Evolutionary conservation across 2,329 filamentous ascomycete genomes (phyloP), one percentile per base, ranked within the genome.

Genomic region (Didymella segeticola): DNA sequence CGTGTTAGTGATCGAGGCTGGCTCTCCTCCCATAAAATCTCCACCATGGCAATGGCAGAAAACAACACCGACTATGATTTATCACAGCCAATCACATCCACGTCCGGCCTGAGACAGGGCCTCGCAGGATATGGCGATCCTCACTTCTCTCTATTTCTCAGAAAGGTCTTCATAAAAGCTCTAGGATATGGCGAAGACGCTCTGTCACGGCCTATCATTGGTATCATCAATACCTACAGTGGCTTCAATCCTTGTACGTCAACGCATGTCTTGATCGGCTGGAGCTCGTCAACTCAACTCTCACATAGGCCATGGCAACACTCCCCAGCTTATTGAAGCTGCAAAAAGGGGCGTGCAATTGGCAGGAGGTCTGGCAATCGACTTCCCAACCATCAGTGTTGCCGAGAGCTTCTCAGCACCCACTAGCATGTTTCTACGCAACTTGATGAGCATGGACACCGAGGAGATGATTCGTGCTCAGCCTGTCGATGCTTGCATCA

Each of bases 371-470:
- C 72, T 91, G 23, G 85, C 88, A 0, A 81, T 91, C 19, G 87
- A 90, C 30, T 91, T 91, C 60, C 88, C 88, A 0, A 91, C 88
- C 0, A 90, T 91, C 48, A 89, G 85, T 57, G 67, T 91, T 0
- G 85, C 88, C 60, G 88, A 91, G 78, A 82, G 79, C 2, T 91
- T 91, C 67, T 80, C 88, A 0, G 78, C 81, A 37, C 88, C 88
- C 2, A 90, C 88, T 4, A 90, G 87, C 74, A 90, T 91, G 89
- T 90, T 86, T 49, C 67, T 91, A 41, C 75, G 89, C 26, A 91
- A 91, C 60, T 66, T 91, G 51, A 91, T 91, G 88, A 87, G 85
- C 60, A 89, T 91, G 86, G 89, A 91, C 66, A 91, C 89, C 0
- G 89, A 91, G 70, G 88, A 91, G 76, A 91, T 91, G 88, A 86